Base-by-base conservation (phyloP, 805 yeast genomes). In the Teunomyces pallodes region DNA sequence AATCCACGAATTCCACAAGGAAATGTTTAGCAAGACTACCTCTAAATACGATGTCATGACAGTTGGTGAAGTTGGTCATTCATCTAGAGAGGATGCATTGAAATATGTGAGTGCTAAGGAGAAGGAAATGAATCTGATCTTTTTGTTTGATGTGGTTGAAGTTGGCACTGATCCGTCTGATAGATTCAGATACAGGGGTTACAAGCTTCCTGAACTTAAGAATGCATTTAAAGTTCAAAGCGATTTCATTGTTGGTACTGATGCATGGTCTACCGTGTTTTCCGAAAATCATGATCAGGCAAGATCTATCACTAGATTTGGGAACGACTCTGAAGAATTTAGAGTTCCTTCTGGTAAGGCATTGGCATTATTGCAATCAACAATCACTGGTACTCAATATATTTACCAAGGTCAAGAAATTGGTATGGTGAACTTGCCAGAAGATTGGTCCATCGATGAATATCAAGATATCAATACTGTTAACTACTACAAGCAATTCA, bases 361-460 rank as follows among this genome's bases (percentile, higher is more conserved):
- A 58, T 58, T 81, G 51, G 72, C 81, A n/a, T 48, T 74, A 41
- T 60, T 80, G 57, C 71, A 75, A 51, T 44, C 69, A 6, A 54
- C 81, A 10, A 67, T 79, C 53, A 74, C 80, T 27, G 84, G 86
- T 40, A 79, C 85, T 13, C 61, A 79, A 46, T 81, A 68, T 63
- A 64, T 81, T 35, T 81, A 80, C 62, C 84, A 81, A 62, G 86
- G 85, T 39, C 86, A 81, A 59, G 86, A 81, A 55, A 65, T 81
- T 48, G 85, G 81, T 17, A 76, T 75, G 77, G 72, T 73, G 43
- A 81, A 81, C 55, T 60, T 79, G 24, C 70, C 79, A 9, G 54
- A 63, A 43, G 58, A 60, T 39, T 79, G 82, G 81, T 66, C 67
- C 26, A 64, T 79, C 44, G 66, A 64, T 20, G 80, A 79, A 54